Conservation (phyloP, 768 basidiomycete species). For the Rhizopogon vulgaris region DNA sequence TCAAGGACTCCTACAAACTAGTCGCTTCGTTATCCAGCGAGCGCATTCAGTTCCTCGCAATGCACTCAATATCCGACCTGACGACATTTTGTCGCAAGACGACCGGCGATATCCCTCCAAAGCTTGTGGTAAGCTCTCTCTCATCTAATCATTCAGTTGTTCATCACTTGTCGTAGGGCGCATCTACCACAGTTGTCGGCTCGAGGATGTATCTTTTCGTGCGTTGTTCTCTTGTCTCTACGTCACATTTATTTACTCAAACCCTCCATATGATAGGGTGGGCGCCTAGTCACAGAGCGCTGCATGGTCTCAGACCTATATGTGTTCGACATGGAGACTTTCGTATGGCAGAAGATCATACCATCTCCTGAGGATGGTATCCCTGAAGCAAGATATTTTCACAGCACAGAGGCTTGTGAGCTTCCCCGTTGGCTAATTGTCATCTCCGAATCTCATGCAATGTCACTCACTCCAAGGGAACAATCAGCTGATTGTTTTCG, state of each 20-base stretch:
- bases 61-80: conserved; percentile 86
- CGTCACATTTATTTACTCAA: neutral
- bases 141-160: neutral
- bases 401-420: conserved; percentile 82
- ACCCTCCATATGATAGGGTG: conserved; percentile 50
- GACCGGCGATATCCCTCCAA: conserved; percentile 80
- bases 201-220: conserved; percentile 89
- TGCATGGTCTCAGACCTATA: conserved; percentile 90
- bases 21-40: neutral
- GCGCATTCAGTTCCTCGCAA: conserved; percentile 11
- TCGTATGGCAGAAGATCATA: conserved; percentile 70
- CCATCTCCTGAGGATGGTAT: conserved; percentile 59
- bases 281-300: conserved; percentile 78
- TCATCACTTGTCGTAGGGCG: conserved; percentile 50
- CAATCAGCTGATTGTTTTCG: conserved; percentile 87
- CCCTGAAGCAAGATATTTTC: conserved; percentile 89
- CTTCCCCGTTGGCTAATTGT: conserved; percentile 5
- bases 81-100: conserved; percentile 83
- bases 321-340: conserved; percentile 77
- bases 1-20: conserved; percentile 9
- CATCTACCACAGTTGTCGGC: conserved; percentile 86
- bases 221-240: conserved; percentile 20
- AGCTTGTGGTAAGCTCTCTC: conserved; percentile 57
- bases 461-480: conserved; percentile 47
- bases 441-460: conserved; percentile 6